A percentile compares a stretch with the other conserved stretches of the same genome.
phyloP scores from a whole-genome alignment of 73 alveolate genomes.

The Tetrahymena elliotti region DNA sequence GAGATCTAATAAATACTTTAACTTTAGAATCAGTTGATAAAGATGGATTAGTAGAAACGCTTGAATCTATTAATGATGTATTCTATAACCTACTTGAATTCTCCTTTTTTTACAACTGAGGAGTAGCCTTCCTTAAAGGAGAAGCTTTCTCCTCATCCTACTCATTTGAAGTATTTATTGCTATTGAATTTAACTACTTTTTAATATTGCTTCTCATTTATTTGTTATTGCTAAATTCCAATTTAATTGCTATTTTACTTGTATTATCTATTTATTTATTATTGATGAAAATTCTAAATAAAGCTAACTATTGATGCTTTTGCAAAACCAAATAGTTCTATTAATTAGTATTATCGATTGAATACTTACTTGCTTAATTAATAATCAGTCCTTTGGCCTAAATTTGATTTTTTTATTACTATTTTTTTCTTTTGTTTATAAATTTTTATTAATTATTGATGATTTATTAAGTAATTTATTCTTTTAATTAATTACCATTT shows the following conservation, averaged over 20 bases:
- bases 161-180: not conserved
- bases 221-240: not conserved
- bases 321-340: not conserved
- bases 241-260: no score
- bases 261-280: no score
- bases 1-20: slow-evolving; percentile 24
- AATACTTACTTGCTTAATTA: not conserved
- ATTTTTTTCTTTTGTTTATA: no score
- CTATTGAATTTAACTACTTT: not conserved
- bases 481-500: not conserved
- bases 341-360: no score
- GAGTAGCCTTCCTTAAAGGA: not conserved
- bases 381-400: not conserved
- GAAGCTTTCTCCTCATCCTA: not conserved
- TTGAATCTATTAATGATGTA: not conserved
- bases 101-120: not conserved
- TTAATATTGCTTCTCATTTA: not conserved
- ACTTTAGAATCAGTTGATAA: not conserved
- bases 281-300: no score
- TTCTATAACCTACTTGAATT: not conserved
- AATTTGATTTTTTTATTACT: not conserved
- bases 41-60: not conserved
- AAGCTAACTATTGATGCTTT: no score
- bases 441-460: not conserved
- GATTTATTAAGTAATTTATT: no score